Percentiles rank a stretch among this genome's conserved stretches.
Conservation (phyloP, 164 flowering plant genomes). For the Cinnamomum micranthum region DNA sequence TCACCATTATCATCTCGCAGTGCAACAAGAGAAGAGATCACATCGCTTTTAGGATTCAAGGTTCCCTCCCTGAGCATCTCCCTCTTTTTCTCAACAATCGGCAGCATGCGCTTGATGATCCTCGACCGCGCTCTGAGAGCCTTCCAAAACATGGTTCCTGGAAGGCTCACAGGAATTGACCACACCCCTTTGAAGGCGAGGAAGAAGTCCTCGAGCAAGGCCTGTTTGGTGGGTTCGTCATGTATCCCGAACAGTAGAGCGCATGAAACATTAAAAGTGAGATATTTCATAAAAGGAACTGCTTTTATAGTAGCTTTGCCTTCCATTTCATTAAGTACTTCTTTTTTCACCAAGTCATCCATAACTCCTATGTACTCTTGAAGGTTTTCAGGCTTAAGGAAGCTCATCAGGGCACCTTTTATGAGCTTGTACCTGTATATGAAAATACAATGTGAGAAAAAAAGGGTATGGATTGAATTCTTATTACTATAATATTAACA, state of each 20-base stretch:
- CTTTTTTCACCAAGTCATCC: slow-evolving; percentile 14
- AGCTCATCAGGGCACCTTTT: slow-evolving; percentile 16
- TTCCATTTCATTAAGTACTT: slow-evolving; percentile 2
- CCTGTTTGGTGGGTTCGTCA: slow-evolving; percentile 8
- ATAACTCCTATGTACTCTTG: slow-evolving; percentile 12
- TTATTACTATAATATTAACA: not conserved
- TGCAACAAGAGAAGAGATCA: slow-evolving; percentile 13
- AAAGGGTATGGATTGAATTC: not conserved
- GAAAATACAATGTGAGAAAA: not conserved
- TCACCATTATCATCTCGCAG: slow-evolving; percentile 11
- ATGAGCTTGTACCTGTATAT: slow-evolving; percentile 8
- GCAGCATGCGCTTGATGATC: slow-evolving; percentile 8
- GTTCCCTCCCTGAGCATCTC: slow-evolving; percentile 9
- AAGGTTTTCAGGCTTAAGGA: slow-evolving; percentile 24
- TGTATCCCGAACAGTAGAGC: slow-evolving; percentile 16
- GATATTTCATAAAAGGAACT: slow-evolving; percentile 11
- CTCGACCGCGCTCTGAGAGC: slow-evolving; percentile 16
- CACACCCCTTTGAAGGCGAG: slow-evolving; percentile 10
- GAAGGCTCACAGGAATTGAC: slow-evolving; percentile 20
- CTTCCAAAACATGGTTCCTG: slow-evolving; percentile 13
- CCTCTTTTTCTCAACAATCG: slow-evolving; percentile 13
- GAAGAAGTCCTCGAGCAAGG: slow-evolving; percentile 13
- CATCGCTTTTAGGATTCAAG: slow-evolving; percentile 7
- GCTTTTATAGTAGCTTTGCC: slow-evolving; percentile 9
- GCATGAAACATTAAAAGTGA: slow-evolving; percentile 20